phyloP scores from a whole-genome alignment of 441 rosid species.

The Melastoma candidum region DNA sequence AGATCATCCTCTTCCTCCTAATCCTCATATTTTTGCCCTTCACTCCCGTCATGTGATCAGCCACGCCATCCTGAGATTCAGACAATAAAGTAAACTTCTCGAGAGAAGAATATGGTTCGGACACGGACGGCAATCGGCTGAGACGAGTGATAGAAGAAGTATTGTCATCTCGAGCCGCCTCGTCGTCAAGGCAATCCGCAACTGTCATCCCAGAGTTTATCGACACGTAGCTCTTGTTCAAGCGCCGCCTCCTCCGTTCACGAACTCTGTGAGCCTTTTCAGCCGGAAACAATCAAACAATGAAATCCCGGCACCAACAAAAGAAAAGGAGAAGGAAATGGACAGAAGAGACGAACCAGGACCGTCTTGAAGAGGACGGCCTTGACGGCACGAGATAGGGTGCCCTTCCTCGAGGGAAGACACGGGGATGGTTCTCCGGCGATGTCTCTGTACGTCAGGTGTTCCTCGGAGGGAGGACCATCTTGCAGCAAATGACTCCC shows the following conservation, averaged over 20 bases:
- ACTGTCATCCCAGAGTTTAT: too few species aligned
- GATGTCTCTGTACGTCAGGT: conserved; percentile 5
- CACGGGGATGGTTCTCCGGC: conserved; percentile 3
- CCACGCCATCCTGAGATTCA: too few species aligned
- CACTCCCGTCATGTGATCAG: too few species aligned
- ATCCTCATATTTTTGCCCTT: not conserved
- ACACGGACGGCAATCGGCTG: too few species aligned
- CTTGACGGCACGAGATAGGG: conserved; percentile 1
- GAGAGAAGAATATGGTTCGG: too few species aligned
- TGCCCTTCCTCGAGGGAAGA: not conserved
- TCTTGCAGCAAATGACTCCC: not conserved
- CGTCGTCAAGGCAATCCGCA: too few species aligned
- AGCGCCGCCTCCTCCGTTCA: not conserved
- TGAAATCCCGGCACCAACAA: not conserved
- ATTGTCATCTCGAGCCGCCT: too few species aligned
- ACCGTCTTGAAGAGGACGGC: conserved; percentile 3
- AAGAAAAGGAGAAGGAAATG: too few species aligned
- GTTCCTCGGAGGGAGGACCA: conserved; percentile 8
- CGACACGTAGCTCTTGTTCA: not conserved
- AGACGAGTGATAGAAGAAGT: too few species aligned
- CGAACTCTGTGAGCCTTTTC: not conserved
- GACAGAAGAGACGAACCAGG: conserved; percentile 1
- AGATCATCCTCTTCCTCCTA: not conserved
- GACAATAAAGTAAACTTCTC: too few species aligned
- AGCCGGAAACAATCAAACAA: not conserved